phyloP scores from a whole-genome alignment of 2,329 filamentous ascomycete species.

The Penicillium fuscoglaucum region DNA sequence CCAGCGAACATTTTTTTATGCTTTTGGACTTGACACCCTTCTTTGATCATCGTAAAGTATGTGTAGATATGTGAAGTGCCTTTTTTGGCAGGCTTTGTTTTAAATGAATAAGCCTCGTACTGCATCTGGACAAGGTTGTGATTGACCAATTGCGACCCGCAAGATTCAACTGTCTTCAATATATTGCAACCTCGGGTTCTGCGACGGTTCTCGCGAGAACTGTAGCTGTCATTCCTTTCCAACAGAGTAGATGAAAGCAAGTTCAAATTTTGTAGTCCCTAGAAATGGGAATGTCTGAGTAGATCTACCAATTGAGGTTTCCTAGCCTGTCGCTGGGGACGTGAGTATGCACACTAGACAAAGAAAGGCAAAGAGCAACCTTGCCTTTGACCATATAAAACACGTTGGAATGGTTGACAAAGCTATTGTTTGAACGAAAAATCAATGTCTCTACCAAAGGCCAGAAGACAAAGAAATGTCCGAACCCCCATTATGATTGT shows the following conservation, averaged over 20 bases:
- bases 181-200: not conserved
- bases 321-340: not conserved
- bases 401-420: not conserved
- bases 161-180: too few species aligned
- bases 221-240: not conserved
- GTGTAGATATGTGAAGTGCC: too few species aligned
- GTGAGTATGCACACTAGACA: not conserved
- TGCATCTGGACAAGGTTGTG: not conserved
- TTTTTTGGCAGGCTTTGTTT: not conserved
- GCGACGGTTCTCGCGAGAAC: not conserved
- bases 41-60: not conserved
- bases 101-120: not conserved
- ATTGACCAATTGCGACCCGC: not conserved
- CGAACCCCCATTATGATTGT: not conserved
- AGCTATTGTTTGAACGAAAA: not conserved
- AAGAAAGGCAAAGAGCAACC: not conserved
- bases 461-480: not conserved
- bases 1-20: not conserved
- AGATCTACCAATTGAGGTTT: not conserved
- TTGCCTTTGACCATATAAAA: not conserved
- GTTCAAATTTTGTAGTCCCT: not conserved
- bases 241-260: not conserved
- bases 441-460: not conserved
- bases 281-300: too few species aligned
- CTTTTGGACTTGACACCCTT: not conserved